These are phyloP conservation scores for Crucibulum laeve DNA, from an alignment of 768 basidiomycete species.

Conservation along the genomic window DNA sequence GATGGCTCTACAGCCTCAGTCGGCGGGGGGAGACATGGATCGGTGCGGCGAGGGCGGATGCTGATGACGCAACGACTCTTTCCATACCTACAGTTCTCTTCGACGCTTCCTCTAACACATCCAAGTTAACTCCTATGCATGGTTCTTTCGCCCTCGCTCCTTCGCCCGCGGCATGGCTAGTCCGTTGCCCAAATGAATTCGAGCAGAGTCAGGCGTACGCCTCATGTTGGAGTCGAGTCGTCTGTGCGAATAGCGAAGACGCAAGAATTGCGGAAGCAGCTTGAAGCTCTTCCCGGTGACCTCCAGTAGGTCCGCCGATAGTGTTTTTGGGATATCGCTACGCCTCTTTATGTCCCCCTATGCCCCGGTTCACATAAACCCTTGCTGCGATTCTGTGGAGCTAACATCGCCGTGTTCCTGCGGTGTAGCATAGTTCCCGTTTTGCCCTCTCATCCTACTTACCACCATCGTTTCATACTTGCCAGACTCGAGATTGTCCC, in stretches of 20 bases:
- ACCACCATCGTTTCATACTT: slow-evolving; percentile 10
- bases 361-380: slow-evolving; percentile 14
- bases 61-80: slow-evolving; percentile 17
- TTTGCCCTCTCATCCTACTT: slow-evolving; percentile 7
- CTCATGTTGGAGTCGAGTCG: slow-evolving; percentile 16
- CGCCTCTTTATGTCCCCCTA: slow-evolving; percentile 19
- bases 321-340: slow-evolving; percentile 8
- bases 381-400: slow-evolving; percentile 8
- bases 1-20: slow-evolving; percentile 13
- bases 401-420: slow-evolving; percentile 8
- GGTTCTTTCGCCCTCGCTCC: slow-evolving; percentile 13
- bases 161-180: slow-evolving; percentile 28
- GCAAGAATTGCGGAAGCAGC: slow-evolving; percentile 17
- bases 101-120: background rate
- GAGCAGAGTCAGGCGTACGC: slow-evolving; percentile 7
- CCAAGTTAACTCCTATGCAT: slow-evolving; percentile 6
- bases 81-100: background rate
- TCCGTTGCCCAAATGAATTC: slow-evolving; percentile 22
- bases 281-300: slow-evolving; percentile 22
- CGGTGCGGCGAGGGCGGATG: slow-evolving; percentile 21
- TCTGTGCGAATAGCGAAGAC: slow-evolving; percentile 9
- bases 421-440: slow-evolving; percentile 6
- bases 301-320: slow-evolving; percentile 13
- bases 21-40: slow-evolving; percentile 20
- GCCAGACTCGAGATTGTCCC: slow-evolving; percentile 24